A percentile compares a stretch with the other conserved stretches of the same genome.
phyloP scores from a whole-genome alignment of 2,329 filamentous ascomycete species.

The Juglanconis sp. region DNA sequence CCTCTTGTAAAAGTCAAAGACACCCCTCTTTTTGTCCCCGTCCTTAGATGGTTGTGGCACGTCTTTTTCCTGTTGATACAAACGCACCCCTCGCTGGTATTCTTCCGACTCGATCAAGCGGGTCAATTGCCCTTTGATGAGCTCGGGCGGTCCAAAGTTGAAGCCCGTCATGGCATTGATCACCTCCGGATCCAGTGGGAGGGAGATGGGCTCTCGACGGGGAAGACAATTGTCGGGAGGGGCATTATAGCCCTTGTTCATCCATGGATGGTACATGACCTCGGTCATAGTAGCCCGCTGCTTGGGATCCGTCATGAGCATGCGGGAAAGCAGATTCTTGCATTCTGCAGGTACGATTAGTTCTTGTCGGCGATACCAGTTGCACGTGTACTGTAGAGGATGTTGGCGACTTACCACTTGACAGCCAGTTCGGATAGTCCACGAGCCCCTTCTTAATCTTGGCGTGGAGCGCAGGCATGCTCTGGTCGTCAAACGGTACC shows the following conservation, averaged over 20 bases:
- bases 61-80: constrained; percentile 66
- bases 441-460: constrained; percentile 98
- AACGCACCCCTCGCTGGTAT: constrained; percentile 79
- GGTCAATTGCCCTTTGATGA: constrained; percentile 76
- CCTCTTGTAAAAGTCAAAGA: constrained; percentile 95
- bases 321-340: constrained; percentile 84
- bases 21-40: constrained; percentile 78
- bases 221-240: constrained; percentile 90
- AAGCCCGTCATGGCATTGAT: constrained; percentile 96
- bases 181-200: constrained; percentile 79
- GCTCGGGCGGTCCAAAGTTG: constrained; percentile 86
- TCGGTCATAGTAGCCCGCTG: constrained; percentile 83
- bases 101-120: constrained; percentile 91
- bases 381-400: not conserved
- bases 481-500: constrained; percentile 97
- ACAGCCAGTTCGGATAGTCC: constrained; percentile 92
- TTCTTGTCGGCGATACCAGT: not conserved
- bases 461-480: constrained; percentile 95
- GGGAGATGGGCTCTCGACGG: constrained; percentile 74
- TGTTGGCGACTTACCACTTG: constrained; percentile 62
- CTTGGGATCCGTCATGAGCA: constrained; percentile 92
- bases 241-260: constrained; percentile 83
- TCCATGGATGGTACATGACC: constrained; percentile 94
- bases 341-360: constrained; percentile 62
- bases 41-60: constrained; percentile 55